Evolutionary conservation across 2,329 filamentous ascomycete species (phyloP), one percentile per base, ranked within the genome.

Genomic region (Sordariomycetes sp.): DNA sequence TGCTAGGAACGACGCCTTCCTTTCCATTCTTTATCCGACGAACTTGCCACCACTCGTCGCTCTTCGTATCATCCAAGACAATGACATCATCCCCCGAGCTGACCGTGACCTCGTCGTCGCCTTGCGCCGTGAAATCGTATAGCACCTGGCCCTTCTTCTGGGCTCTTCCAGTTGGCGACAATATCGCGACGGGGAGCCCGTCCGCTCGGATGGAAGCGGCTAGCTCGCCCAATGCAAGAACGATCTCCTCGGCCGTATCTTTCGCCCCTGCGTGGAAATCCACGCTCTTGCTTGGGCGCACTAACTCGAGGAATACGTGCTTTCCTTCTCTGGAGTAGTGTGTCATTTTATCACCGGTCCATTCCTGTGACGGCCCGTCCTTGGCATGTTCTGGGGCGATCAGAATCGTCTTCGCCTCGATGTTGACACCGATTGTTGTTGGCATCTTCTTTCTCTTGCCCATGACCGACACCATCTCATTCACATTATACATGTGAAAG

Each of bases 21-120:
- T 91, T 94, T 64, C 90, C 90, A 69, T 91, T 97, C 75, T 91
- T 95, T 62, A 97, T 68, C 40, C 92, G 84, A 60, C 89, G 84
- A 40, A 99, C 90, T 77, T 94, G 91, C 93, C 94, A 97, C 94
- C 94, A 99, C 69, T 99, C 94, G 60, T 97, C 91, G 62, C 92
- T 97, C 73, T 92, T 94, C 37, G 79, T 83, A 67, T 97, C 91
- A 68, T 99, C 93, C 59, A 97, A 71, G 58, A 99, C 78, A 51
- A 96, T 76, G 48, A 99, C 93, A 67, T 99, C 93, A 68, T 99
- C 94, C 48, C 88, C 94, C 24, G 88, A 81, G 28, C 83, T 86
- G 53, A 99, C 94, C 0, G 90, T 96, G 54, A 99, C 93, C 72
- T 99, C 94, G 66, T 99, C 94, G 8, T 96, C 89, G 40, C 92